Conservation (phyloP, 345 rosid species). For the Hibiscus trionum region DNA sequence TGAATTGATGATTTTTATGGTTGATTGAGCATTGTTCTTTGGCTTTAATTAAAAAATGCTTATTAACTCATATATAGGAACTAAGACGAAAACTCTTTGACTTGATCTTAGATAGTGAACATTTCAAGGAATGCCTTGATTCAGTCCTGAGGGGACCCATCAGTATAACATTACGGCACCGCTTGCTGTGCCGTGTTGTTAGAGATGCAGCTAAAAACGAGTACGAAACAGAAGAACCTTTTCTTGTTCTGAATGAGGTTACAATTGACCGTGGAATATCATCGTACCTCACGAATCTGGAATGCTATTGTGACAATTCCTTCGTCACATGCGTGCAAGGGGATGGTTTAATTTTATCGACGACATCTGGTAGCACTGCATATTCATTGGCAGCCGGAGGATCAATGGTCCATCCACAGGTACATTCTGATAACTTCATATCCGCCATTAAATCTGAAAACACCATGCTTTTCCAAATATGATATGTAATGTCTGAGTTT, state of each 20-base stretch:
- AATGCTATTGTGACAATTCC: constrained; percentile 90
- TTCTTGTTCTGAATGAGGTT: constrained; percentile 92
- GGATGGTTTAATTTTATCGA: constrained; percentile 85
- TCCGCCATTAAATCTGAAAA: not conserved
- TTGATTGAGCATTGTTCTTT: no score
- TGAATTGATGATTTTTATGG: not conserved
- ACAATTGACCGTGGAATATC: constrained; percentile 97
- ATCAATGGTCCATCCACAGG: constrained; percentile 99
- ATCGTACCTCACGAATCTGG: constrained; percentile 89
- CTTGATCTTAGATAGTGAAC: constrained; percentile 64
- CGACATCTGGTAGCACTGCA: constrained; percentile 99
- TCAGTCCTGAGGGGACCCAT: constrained; percentile 77
- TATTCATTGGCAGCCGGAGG: constrained; percentile 99
- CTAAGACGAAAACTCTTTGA: constrained; percentile 25
- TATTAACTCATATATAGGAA: not conserved
- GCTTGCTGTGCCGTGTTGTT: constrained; percentile 72
- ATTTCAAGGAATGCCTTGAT: constrained; percentile 72
- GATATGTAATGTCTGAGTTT: not conserved
- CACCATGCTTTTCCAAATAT: not conserved
- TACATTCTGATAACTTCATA: constrained; percentile 14
- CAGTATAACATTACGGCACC: constrained; percentile 84
- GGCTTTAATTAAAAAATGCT: not conserved
- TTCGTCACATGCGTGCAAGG: constrained; percentile 99
- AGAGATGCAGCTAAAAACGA: constrained; percentile 79
- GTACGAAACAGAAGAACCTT: constrained; percentile 61